Evolutionary conservation across 1,284 basidiomycete genomes (phyloP).

Genomic region (Cutaneotrichosporon spelunceum): DNA sequence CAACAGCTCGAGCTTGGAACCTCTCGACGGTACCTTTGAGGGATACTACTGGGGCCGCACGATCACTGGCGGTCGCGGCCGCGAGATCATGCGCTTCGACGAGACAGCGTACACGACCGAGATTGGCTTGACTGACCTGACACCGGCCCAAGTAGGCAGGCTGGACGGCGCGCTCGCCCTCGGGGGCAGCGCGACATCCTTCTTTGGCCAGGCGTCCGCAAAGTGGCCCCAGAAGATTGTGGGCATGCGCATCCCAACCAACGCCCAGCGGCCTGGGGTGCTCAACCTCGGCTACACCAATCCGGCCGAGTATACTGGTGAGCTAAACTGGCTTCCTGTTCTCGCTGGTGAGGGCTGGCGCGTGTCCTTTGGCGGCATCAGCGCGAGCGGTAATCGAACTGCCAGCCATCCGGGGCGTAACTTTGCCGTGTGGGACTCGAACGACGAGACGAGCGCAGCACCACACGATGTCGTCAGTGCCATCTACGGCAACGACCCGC

Average conservation of each 20-base stretch:
- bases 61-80: neutral
- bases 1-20: neutral
- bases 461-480: neutral
- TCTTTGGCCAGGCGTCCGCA: neutral
- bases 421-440: neutral
- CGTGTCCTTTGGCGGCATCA: neutral
- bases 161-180: neutral
- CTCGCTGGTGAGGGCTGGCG: neutral
- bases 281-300: conserved; percentile 1
- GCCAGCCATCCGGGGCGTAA: neutral
- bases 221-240: neutral
- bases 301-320: neutral
- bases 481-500: neutral
- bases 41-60: neutral
- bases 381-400: neutral
- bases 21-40: neutral
- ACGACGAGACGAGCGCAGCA: neutral
- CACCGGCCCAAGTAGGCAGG: neutral
- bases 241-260: neutral
- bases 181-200: neutral
- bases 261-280: neutral
- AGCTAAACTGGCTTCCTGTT: neutral
- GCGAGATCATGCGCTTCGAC: neutral
- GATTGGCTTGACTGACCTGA: neutral
- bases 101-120: neutral